Base-by-base conservation (phyloP, 2,329 filamentous ascomycete genomes). In the Davidsoniella virescens region DNA sequence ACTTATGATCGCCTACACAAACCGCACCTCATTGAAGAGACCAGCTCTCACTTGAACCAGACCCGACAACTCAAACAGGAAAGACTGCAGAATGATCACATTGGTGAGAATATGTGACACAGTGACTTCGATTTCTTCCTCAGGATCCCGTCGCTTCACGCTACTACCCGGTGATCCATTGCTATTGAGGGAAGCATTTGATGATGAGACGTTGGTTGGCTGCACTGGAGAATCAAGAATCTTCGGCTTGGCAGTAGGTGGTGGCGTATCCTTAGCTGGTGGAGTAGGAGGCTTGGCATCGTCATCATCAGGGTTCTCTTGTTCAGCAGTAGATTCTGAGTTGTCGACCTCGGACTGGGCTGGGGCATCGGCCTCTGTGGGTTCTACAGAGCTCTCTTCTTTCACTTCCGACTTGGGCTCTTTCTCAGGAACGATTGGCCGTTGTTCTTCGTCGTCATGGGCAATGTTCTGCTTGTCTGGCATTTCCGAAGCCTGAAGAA, bases 81-180 rank as follows among this genome's bases (percentile, higher is more conserved):
- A 92, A 36, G 84, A 82, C 62, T 92, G 85, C 52, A 87, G 68
- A 47, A 90, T 75, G 52, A 90, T 76, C 39, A 83, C 76, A 61
- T 90, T 92, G 5, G 84, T 90, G 54, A 92, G 67, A 9, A 90
- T 69, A 61, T 90, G 84, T 39, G 82, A 86, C 4, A 92, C 75
- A 6, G 80, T 85, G 6, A 78, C 80, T 8, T 70, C 71, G 4
- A 64, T 60, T 25, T 60, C 60, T 42, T 41, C 47, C 36, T 50
- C 48, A 7, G 44, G 14, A 18, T 50, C 51, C 6, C 17, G 26
- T 58, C 23, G 53, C 52, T 38, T 58, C 56, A n/a, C 56, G 58
- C 40, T 60, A 57, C 40, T 60, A 57, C 16, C 56, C 59, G 5
- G 29, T 33, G 29, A 33, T 12, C 29, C 29, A 9, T 12, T 33